These are phyloP conservation scores for Dactylellina cionopaga DNA, from an alignment of 2,329 filamentous ascomycete species.

Conservation along the genomic window DNA sequence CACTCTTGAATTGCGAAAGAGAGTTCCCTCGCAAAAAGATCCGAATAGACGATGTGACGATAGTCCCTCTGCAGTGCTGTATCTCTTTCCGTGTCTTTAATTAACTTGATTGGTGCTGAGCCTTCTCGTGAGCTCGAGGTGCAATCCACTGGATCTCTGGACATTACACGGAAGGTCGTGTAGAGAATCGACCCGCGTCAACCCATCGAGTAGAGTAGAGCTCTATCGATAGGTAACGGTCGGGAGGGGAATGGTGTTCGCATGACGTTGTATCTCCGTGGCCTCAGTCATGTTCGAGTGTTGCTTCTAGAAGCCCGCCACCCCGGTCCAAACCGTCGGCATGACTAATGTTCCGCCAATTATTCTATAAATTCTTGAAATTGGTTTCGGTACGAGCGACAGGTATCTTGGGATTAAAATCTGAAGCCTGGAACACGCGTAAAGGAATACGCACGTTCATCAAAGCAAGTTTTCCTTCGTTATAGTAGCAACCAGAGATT, in stretches of 20 bases:
- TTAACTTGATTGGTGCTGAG: slow-evolving; percentile 48
- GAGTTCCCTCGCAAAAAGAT: slow-evolving; percentile 48
- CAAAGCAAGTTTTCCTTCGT: slow-evolving; percentile 32
- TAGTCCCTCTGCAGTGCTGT: slow-evolving; percentile 18
- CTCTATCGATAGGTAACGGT: slow-evolving; percentile 49
- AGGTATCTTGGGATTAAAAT: slow-evolving; percentile 31
- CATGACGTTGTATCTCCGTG: slow-evolving; percentile 40
- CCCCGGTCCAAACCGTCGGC: slow-evolving; percentile 23
- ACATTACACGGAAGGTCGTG: slow-evolving; percentile 23
- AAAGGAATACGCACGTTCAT: slow-evolving; percentile 13
- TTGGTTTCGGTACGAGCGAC: slow-evolving; percentile 49
- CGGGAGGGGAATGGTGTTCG: slow-evolving; percentile 5
- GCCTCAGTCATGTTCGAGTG: slow-evolving; percentile 26
- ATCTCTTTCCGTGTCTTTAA: slow-evolving; percentile 30
- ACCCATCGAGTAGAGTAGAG: slow-evolving; percentile 50
- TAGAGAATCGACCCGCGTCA: slow-evolving; percentile 26
- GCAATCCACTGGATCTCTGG: not conserved
- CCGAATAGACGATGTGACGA: slow-evolving; percentile 50
- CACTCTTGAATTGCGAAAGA: slow-evolving; percentile 45
- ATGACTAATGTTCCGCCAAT: slow-evolving; percentile 40
- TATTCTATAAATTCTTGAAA: slow-evolving; percentile 44
- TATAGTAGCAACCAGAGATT: slow-evolving; percentile 14
- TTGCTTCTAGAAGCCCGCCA: slow-evolving; percentile 41
- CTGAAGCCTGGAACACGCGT: slow-evolving; percentile 13
- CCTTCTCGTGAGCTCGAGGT: slow-evolving; percentile 43